phyloP scores from a whole-genome alignment of 192 early-diverging fungal genomes.

The Coemansia umbellata region DNA sequence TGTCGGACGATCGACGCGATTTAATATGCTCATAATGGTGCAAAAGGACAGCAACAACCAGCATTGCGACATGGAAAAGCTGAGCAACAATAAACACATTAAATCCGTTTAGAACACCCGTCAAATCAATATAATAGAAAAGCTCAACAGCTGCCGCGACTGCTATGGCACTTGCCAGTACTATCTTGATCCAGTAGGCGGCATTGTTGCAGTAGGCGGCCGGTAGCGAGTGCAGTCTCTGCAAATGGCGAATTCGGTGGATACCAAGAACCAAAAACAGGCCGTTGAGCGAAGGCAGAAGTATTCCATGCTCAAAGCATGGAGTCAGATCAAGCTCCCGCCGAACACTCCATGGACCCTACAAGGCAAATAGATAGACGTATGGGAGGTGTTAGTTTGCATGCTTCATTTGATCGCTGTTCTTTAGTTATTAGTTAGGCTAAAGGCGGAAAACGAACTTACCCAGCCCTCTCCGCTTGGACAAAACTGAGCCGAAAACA shows the following conservation, averaged over 20 bases:
- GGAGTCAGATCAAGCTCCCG: conserved; percentile 27
- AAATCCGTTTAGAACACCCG: neutral
- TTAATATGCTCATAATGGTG: conserved; percentile 21
- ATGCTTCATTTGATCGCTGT: neutral
- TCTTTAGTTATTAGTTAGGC: neutral
- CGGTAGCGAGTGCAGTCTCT: neutral
- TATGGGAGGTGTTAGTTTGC: neutral
- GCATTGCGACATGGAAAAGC: conserved; percentile 8
- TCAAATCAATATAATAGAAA: neutral
- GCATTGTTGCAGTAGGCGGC: neutral
- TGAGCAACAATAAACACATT: conserved; percentile 9
- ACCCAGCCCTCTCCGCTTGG: conserved; percentile 16
- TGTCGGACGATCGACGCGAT: conserved; percentile 7
- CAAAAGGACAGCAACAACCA: conserved; percentile 2
- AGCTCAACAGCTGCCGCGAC: neutral
- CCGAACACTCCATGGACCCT: conserved; percentile 24
- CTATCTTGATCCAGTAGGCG: conserved; percentile 12
- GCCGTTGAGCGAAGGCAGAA: conserved; percentile 1
- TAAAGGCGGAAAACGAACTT: conserved; percentile 1
- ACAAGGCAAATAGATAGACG: neutral
- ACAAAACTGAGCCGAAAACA: conserved; percentile 4
- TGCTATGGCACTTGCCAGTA: conserved; percentile 4
- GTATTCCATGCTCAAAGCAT: conserved; percentile 28
- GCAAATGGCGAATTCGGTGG: neutral
- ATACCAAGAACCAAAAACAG: conserved; percentile 12